Evolutionary conservation across 2,329 filamentous ascomycete species (phyloP).

Genomic region (Colletotrichum coccodes): DNA sequence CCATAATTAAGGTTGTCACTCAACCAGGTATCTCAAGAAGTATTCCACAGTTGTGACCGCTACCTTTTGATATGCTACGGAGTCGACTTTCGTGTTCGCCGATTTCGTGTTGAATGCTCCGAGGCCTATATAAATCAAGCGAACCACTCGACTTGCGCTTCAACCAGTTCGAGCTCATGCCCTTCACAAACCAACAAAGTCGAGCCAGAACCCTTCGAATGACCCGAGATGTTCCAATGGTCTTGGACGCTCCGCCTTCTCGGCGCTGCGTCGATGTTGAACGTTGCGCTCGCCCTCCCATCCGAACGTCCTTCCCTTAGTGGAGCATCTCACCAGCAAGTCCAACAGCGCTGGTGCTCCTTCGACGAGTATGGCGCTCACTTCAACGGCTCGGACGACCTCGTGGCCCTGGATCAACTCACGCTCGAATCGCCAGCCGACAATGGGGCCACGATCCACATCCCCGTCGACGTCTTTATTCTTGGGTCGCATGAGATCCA

Average conservation of each 20-base stretch:
- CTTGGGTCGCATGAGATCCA: not conserved
- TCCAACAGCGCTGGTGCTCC: not conserved
- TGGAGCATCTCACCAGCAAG: no score
- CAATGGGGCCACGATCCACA: not conserved
- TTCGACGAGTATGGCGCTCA: not conserved
- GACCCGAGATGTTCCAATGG: not conserved
- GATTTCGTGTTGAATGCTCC: no score
- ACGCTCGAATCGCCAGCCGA: not conserved
- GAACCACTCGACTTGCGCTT: not conserved
- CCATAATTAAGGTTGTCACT: not conserved
- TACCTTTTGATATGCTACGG: not conserved
- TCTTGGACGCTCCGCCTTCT: not conserved
- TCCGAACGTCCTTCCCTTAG: not conserved
- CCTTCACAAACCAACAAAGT: not conserved
- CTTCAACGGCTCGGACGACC: not conserved
- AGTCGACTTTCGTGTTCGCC: not conserved
- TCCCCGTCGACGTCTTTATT: constrained; percentile 2
- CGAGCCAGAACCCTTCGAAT: not conserved
- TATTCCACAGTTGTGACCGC: no score
- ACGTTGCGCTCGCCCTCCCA: not conserved
- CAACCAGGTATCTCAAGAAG: not conserved
- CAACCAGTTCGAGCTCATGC: no score
- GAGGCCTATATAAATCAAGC: no score
- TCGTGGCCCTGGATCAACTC: not conserved
- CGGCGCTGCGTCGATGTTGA: not conserved